Base-by-base conservation (phyloP, 345 rosid species). In the Sonneratia caseolaris region DNA sequence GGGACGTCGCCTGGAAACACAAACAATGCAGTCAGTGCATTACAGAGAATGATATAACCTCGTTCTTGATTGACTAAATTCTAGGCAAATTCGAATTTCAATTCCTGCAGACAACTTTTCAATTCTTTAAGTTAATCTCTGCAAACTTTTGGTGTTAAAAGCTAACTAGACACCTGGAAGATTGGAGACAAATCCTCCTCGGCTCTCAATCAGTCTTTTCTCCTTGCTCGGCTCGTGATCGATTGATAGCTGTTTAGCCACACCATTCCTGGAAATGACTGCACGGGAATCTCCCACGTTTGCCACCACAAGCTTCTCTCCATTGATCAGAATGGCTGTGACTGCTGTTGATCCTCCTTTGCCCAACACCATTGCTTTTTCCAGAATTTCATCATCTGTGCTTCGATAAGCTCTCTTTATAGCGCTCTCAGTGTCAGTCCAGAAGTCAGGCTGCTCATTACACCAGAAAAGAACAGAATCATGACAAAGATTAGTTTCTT, bases 261-360 rank as follows among this genome's bases (percentile, higher is more conserved):
- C 80, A 4, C 95, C 90, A 12, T 85, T 88, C 81, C 78, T 85
- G 74, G 81, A 79, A 68, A 90, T 70, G 57, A 92, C 96, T 66
- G 98, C 98, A 37, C 98, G 87, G 32, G 98, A 92, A 84, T 92
- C 98, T 45, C 98, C 98, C 37, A 92, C 94, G 77, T 92, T 92
- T 62, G 89, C 92, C 72, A 92, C 91, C 51, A 88, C 82, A 36
- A 90, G 86, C 80, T 83, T 87, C 79, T 80, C 78, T 70, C 94
- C 91, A 76, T 92, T 80, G 35, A 92, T 87, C 21, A 92, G 79
- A 21, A 92, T 92, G 12, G 93, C 98, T 1, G 98, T 90, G 35
- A 92, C 98, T 35, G 98, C 93, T 0, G 98, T 92, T 64, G 98
- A 92, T 51, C 98, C 98, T 37, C 98, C 98, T 80, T 82, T 86